A percentile compares a stretch with the other conserved stretches of the same genome.
phyloP scores from a whole-genome alignment of 129 eudicot genomes.

The Pittosporum tobira region DNA sequence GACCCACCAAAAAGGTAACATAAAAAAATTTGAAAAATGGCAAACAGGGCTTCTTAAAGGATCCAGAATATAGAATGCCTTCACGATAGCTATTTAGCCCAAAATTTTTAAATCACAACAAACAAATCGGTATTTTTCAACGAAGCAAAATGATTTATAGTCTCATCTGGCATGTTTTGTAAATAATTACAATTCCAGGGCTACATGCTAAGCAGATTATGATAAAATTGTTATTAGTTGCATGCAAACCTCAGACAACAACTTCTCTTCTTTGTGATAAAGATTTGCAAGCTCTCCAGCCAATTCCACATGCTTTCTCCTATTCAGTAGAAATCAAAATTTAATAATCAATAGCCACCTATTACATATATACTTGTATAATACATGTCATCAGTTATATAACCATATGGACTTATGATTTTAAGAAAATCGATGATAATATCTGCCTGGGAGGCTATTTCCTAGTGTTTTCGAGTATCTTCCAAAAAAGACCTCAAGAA shows the following conservation, averaged over 20 bases:
- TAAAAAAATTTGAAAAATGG: neutral
- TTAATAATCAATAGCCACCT: neutral
- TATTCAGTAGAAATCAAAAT: constrained; percentile 20
- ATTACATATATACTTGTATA: neutral
- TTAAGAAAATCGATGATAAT: no score
- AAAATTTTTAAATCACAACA: neutral
- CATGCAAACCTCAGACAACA: constrained; percentile 76
- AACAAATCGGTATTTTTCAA: no score
- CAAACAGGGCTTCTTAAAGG: neutral
- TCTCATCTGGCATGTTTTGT: neutral
- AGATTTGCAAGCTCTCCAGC: constrained; percentile 88
- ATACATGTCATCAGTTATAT: no score
- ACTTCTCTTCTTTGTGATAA: constrained; percentile 80
- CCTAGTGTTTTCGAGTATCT: no score
- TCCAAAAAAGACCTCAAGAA: no score
- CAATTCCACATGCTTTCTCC: constrained; percentile 98
- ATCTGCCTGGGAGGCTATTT: no score
- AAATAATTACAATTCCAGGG: neutral
- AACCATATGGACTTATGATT: no score
- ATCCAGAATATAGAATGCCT: neutral
- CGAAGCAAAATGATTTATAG: no score
- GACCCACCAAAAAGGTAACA: neutral
- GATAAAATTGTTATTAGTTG: neutral
- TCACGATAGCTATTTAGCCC: neutral
- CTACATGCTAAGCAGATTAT: neutral